Conservation (phyloP, 2,329 filamentous ascomycete species). For the Beauveria brongniartii region DNA sequence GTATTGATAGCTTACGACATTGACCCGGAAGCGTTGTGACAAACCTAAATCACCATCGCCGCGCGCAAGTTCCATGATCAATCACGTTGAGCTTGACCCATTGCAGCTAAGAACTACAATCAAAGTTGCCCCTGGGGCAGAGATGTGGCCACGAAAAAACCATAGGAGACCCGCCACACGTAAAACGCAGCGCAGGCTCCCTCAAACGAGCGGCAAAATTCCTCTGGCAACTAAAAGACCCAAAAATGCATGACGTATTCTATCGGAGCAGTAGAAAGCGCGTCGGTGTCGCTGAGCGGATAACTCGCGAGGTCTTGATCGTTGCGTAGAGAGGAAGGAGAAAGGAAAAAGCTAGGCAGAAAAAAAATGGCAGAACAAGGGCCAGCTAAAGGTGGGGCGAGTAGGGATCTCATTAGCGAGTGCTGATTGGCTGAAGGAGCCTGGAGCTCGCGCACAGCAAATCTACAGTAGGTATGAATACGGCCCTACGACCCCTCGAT, state of each 20-base stretch:
- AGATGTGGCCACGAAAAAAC: conserved; percentile 34
- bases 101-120: not conserved
- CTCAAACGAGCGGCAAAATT: conserved; percentile 34
- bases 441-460: too few species aligned
- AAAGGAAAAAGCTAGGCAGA: conserved; percentile 10
- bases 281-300: conserved; percentile 14
- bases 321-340: conserved; percentile 25
- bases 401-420: not conserved
- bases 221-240: conserved; percentile 26
- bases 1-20: not conserved
- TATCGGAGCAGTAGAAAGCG: conserved; percentile 14
- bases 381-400: not conserved
- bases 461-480: too few species aligned
- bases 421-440: not conserved
- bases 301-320: conserved; percentile 16
- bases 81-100: not conserved
- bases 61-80: too few species aligned
- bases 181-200: conserved; percentile 29
- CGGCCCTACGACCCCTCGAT: too few species aligned
- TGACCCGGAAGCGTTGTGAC: not conserved
- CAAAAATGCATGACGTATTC: conserved; percentile 15
- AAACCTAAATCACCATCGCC: not conserved
- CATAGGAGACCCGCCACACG: conserved; percentile 36
- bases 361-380: not conserved
- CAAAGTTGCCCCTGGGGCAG: not conserved